Base-by-base conservation (phyloP, 2,329 filamentous ascomycete species). In the Endothia cerciana region DNA sequence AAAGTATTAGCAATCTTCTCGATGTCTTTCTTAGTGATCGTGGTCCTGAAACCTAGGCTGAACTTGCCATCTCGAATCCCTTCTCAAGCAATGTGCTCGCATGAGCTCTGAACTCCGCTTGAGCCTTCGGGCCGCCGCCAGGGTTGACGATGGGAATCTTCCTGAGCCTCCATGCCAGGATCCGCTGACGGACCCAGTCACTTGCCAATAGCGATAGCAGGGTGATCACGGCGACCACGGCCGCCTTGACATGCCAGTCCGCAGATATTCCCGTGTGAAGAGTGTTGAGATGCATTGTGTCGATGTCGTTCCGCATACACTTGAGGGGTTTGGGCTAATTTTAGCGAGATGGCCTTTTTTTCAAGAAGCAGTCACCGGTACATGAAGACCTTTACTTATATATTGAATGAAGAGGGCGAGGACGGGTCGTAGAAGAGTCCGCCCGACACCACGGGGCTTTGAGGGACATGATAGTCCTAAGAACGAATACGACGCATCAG, bases 71-170 rank as follows among this genome's bases (percentile, higher is more conserved):
- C 4, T 63, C 61, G 5, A 25, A 22, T 28, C 61, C 61, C 25
- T 57, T 47, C 28, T 28, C 33, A 28, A 63, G 30, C 7, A 57
- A 17, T 22, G 38, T 36, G n/a, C 28, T 25, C 10, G 51, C 51
- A 36, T n/a, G 17, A 4, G 5, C 30, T n/a, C n/a, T 63, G 7
- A 63, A 57, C 10, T 63, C 61, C 17, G 15, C 28, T 17, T 63
- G 61, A 22, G 61, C 38, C 40, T 63, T 56, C 7, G 36, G 11
- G 8, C 36, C 36, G 11, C 36, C 5, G 10, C 61, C 61, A 15
- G n/a, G 11, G 40, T 63, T 63, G 25, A 22, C 53, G 30, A 63
- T 56, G 61, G 61, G 61, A 8, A 45, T 45, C 17, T 63, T 63
- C 2, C 30, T 63, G n/a, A 57, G 51, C n/a, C 51, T 43, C 61